A percentile compares a stretch with the other conserved stretches of the same genome.
These are phyloP conservation scores for Aspergillus quadricinctus DNA, from an alignment of 2,329 filamentous ascomycete species.

Conservation along the genomic window DNA sequence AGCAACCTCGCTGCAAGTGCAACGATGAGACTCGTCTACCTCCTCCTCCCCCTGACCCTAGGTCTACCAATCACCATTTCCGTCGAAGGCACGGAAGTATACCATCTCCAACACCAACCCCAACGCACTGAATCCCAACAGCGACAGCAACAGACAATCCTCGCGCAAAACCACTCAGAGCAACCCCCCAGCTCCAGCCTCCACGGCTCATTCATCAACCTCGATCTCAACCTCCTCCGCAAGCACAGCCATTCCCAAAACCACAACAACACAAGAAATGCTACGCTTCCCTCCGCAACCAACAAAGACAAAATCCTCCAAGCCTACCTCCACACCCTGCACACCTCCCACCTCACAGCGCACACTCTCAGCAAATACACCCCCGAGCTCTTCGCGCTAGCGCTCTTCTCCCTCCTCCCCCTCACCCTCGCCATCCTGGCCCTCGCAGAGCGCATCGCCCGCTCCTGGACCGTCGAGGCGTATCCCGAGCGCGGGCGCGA, in stretches of 20 bases:
- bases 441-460: constrained; percentile 3
- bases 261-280: background rate
- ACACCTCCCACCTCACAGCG: background rate
- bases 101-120: background rate
- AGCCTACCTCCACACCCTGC: constrained; percentile 2
- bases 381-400: constrained; percentile 3
- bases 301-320: background rate
- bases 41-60: background rate
- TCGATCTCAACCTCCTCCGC: background rate
- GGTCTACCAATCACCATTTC: background rate
- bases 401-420: constrained; percentile 8
- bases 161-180: background rate
- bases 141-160: background rate
- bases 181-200: background rate
- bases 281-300: no score
- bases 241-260: background rate
- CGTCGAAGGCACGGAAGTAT: background rate
- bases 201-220: background rate
- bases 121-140: background rate
- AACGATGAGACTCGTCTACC: background rate
- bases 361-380: constrained; percentile 1
- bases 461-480: background rate
- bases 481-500: background rate
- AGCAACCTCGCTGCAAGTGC: background rate
- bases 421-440: constrained; percentile 7